A percentile compares a stretch with the other conserved stretches of the same genome.
These are phyloP conservation scores for Lyophyllum decastes DNA, from an alignment of 768 basidiomycete genomes.

Conservation along the genomic window DNA sequence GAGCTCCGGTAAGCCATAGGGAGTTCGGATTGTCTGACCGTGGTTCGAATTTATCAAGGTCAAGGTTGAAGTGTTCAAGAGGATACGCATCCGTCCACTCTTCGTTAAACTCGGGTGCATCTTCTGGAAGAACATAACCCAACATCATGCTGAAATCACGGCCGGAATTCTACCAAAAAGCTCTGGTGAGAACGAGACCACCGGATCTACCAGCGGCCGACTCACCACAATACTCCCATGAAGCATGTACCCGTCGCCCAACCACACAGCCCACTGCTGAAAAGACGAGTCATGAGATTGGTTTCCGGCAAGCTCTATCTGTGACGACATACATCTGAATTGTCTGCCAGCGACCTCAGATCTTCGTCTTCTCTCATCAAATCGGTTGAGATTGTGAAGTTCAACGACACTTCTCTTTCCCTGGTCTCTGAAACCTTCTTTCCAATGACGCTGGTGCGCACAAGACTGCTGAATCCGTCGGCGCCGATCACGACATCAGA, in stretches of 20 bases:
- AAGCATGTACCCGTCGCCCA: slow-evolving; percentile 27
- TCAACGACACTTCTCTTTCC: slow-evolving; percentile 29
- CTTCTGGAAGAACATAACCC: slow-evolving; percentile 22
- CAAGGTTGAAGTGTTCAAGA: slow-evolving; percentile 34
- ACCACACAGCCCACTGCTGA: slow-evolving; percentile 36
- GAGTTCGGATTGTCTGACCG: slow-evolving; percentile 24
- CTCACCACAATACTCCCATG: slow-evolving; percentile 29
- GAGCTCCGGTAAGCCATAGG: not conserved
- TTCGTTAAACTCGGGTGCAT: slow-evolving; percentile 23
- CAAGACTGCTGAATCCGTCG: slow-evolving; percentile 50
- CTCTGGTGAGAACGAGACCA: slow-evolving; percentile 1
- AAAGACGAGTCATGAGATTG: not conserved
- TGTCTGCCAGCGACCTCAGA: slow-evolving; percentile 26
- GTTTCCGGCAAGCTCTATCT: not conserved
- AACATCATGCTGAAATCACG: slow-evolving; percentile 28
- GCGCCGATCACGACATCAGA: slow-evolving; percentile 63
- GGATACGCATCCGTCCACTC: slow-evolving; percentile 32
- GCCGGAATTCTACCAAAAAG: slow-evolving; percentile 23
- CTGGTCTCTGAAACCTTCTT: slow-evolving; percentile 21
- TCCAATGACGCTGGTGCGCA: slow-evolving; percentile 34
- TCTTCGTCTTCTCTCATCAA: slow-evolving; percentile 33
- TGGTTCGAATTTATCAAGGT: slow-evolving; percentile 35
- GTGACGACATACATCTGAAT: slow-evolving; percentile 28
- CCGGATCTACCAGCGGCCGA: not conserved
- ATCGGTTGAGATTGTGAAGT: slow-evolving; percentile 32